These are phyloP conservation scores for Acanthamoeba divionensis DNA, from an alignment of 208 protist species.

Conservation along the genomic window DNA sequence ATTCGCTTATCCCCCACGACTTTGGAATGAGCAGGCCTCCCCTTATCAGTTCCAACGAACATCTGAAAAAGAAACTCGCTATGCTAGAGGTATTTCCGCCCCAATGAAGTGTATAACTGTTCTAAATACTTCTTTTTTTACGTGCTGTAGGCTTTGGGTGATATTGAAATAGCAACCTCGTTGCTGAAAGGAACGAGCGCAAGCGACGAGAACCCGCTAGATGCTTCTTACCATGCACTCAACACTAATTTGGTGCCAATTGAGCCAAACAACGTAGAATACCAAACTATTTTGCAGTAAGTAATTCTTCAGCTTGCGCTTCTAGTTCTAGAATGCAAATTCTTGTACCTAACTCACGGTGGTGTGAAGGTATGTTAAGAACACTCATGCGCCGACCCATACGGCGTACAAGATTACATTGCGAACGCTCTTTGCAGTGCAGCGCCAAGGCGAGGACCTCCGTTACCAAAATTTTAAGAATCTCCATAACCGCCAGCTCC, in stretches of 20 bases:
- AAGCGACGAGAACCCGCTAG: constrained; percentile 15
- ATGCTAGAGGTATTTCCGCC: constrained; percentile 37
- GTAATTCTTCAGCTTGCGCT: too few species aligned
- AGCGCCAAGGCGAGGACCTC: constrained; percentile 29
- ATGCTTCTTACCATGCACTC: constrained; percentile 49
- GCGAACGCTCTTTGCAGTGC: constrained; percentile 64
- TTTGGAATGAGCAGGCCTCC: constrained; percentile 47
- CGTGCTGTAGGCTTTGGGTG: constrained; percentile 52
- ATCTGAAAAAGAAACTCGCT: constrained; percentile 64
- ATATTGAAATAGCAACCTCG: constrained; percentile 58
- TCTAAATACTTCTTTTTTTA: neutral
- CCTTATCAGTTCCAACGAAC: constrained; percentile 51
- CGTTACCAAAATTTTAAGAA: constrained; percentile 25
- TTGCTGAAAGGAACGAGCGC: neutral
- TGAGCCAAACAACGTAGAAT: neutral
- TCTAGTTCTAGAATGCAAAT: too few species aligned
- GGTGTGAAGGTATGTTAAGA: constrained; percentile 64
- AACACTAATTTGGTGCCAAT: constrained; percentile 49
- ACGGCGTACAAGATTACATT: neutral
- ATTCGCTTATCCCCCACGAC: constrained; percentile 66
- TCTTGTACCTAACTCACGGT: too few species aligned
- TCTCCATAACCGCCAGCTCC: constrained; percentile 51
- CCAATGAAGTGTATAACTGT: neutral
- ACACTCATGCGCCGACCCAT: constrained; percentile 69
- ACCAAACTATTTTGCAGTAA: constrained; percentile 39